A percentile compares a stretch with the other conserved stretches of the same genome.
Conservation (phyloP, 371 early-diverging fungal genomes). For the Apophysomyces sp. region DNA sequence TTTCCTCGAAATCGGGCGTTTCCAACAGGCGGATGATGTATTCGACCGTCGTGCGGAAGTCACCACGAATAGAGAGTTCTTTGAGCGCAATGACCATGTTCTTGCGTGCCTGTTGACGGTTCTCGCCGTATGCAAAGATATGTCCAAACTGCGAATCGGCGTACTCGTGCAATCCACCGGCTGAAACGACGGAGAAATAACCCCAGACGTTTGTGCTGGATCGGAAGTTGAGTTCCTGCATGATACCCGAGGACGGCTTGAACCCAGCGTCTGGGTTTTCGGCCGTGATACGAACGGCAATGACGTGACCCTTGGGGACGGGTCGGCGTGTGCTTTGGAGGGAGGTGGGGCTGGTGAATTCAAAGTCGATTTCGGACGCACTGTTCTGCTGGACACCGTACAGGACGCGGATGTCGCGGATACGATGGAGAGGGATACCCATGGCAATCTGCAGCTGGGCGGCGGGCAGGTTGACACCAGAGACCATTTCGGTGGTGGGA, state of each 20-base stretch:
- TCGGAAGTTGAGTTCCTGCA: constrained; percentile 95
- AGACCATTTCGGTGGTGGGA: constrained; percentile 98
- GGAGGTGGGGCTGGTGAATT: constrained; percentile 75
- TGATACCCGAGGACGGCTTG: constrained; percentile 95
- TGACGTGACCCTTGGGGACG: constrained; percentile 96
- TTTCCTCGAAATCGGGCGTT: constrained; percentile 84
- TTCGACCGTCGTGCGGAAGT: constrained; percentile 98
- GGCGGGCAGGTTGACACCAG: constrained; percentile 97
- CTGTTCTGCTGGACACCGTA: constrained; percentile 87
- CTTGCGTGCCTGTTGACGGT: constrained; percentile 91
- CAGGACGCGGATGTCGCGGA: constrained; percentile 93
- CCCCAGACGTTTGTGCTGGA: constrained; percentile 96
- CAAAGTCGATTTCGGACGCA: constrained; percentile 92
- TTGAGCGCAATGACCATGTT: constrained; percentile 97
- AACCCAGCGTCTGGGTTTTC: constrained; percentile 99
- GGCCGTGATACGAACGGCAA: constrained; percentile 98
- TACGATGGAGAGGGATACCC: constrained; percentile 94
- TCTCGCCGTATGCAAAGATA: constrained; percentile 97
- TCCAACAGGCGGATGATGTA: constrained; percentile 95
- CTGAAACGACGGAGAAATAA: constrained; percentile 95
- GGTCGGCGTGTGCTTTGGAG: constrained; percentile 86
- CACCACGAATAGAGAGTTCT: constrained; percentile 97
- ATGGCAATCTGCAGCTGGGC: constrained; percentile 98
- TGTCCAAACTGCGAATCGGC: constrained; percentile 99
- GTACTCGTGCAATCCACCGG: constrained; percentile 96